Evolutionary conservation across 805 yeast species (phyloP).

Genomic region (Metschnikowia arizonensis): DNA sequence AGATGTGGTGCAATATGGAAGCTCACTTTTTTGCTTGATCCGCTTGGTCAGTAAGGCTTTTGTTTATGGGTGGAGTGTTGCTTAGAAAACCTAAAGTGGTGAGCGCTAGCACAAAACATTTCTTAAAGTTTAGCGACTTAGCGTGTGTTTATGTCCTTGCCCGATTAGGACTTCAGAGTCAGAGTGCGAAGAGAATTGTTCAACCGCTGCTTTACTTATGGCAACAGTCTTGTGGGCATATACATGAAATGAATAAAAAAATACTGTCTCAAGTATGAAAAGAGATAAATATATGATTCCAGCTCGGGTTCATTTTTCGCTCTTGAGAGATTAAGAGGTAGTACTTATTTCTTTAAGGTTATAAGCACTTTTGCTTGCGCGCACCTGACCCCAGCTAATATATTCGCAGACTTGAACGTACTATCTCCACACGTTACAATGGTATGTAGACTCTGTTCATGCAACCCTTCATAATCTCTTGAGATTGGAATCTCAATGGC

Average conservation of each 20-base stretch:
- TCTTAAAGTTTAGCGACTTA: slow-evolving; percentile 1
- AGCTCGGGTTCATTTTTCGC: background rate
- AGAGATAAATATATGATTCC: background rate
- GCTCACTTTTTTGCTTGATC: background rate
- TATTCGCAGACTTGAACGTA: background rate
- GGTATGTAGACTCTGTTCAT: slow-evolving; percentile 1
- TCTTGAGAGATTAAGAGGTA: background rate
- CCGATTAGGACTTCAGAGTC: slow-evolving; percentile 5
- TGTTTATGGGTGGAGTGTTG: slow-evolving; percentile 1
- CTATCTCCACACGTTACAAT: slow-evolving; percentile 1
- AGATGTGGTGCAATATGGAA: background rate
- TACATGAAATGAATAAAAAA: background rate
- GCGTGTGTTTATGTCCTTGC: slow-evolving; percentile 6
- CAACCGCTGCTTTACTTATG: background rate
- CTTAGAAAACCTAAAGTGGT: background rate
- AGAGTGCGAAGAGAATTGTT: slow-evolving; percentile 2
- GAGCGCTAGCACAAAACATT: slow-evolving; percentile 7
- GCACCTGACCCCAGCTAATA: slow-evolving; percentile 2
- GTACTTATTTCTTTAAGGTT: background rate
- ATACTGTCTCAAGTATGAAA: background rate
- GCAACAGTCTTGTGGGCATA: background rate
- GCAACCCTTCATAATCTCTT: background rate
- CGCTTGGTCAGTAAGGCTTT: background rate
- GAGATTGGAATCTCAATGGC: background rate
- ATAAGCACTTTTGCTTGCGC: background rate